phyloP scores from a whole-genome alignment of 2,329 filamentous ascomycete genomes.

The Lachnellula occidentalis region DNA sequence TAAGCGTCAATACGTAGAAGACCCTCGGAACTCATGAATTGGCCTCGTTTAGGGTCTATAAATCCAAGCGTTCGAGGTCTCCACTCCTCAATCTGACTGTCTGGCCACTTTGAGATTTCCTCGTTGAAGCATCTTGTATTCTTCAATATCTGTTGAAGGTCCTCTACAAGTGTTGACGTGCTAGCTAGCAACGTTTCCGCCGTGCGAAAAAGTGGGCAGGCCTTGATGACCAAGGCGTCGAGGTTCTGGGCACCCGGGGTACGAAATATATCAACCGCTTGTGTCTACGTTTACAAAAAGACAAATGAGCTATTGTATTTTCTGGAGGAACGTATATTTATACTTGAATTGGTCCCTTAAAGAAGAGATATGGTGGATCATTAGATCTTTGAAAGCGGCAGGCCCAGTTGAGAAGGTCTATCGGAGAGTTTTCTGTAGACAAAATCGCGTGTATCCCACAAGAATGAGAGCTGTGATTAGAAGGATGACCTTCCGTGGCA shows the following conservation, averaged over 20 bases:
- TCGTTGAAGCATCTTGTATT: background rate
- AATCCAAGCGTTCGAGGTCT: background rate
- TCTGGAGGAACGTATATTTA: too few relatives aligned
- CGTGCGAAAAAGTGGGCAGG: background rate
- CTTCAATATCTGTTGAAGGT: background rate
- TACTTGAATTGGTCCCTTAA: background rate
- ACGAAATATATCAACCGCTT: too few relatives aligned
- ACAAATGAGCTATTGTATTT: too few relatives aligned
- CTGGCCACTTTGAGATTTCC: background rate
- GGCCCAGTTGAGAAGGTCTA: background rate
- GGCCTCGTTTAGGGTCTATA: background rate
- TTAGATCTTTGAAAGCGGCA: background rate
- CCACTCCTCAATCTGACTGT: conserved; percentile 1
- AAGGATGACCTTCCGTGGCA: background rate
- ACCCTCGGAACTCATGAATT: background rate
- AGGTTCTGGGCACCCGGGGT: background rate
- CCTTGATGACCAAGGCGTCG: background rate
- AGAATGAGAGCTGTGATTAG: conserved; percentile 12
- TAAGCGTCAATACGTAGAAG: background rate
- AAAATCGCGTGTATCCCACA: conserved; percentile 10
- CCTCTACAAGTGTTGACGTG: background rate
- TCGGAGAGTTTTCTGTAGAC: background rate
- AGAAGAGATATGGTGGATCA: too few relatives aligned
- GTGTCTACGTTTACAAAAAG: too few relatives aligned
- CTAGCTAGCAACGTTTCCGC: background rate